Percentiles rank a stretch among this genome's conserved stretches.
Evolutionary conservation across 78 protist genomes (phyloP).

Genomic region (Acrasis kona): DNA sequence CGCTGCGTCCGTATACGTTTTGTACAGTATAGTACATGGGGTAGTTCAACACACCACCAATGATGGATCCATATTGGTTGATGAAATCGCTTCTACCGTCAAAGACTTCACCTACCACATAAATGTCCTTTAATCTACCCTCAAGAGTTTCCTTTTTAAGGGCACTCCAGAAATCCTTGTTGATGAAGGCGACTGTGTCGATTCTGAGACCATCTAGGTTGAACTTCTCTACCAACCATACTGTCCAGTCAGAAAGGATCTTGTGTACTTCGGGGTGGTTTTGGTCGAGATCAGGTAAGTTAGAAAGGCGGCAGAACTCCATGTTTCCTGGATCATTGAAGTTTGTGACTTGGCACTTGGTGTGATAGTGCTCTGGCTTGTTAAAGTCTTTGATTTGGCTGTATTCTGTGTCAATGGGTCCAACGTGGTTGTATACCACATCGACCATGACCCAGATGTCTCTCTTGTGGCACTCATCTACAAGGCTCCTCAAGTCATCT

Average conservation of each 20-base stretch:
- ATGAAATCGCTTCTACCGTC: no score
- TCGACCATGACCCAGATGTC: constrained; percentile 70
- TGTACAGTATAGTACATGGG: constrained; percentile 70
- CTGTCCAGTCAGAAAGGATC: constrained; percentile 38
- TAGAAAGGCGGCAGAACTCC: constrained; percentile 55
- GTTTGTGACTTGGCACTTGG: constrained; percentile 44
- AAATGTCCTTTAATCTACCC: constrained; percentile 5
- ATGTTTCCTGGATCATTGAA: constrained; percentile 40
- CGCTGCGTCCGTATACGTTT: constrained; percentile 32
- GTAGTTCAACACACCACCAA: constrained; percentile 60
- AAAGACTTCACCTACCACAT: constrained; percentile 60
- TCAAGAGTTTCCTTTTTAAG: not conserved
- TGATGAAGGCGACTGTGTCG: constrained; percentile 82
- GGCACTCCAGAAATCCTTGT: constrained; percentile 34
- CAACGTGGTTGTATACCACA: constrained; percentile 64
- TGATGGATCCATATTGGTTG: no score
- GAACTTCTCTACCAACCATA: constrained; percentile 21
- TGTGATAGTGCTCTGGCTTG: constrained; percentile 45
- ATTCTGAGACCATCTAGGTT: constrained; percentile 68
- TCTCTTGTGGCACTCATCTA: constrained; percentile 19
- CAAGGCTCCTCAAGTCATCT: constrained; percentile 46
- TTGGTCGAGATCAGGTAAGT: constrained; percentile 77
- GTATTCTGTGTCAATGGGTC: constrained; percentile 37
- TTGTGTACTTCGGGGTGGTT: constrained; percentile 44
- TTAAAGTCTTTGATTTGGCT: constrained; percentile 47